These are phyloP conservation scores for Fraxinus baroniana DNA, from an alignment of 305 asterid genomes.

Conservation along the genomic window DNA sequence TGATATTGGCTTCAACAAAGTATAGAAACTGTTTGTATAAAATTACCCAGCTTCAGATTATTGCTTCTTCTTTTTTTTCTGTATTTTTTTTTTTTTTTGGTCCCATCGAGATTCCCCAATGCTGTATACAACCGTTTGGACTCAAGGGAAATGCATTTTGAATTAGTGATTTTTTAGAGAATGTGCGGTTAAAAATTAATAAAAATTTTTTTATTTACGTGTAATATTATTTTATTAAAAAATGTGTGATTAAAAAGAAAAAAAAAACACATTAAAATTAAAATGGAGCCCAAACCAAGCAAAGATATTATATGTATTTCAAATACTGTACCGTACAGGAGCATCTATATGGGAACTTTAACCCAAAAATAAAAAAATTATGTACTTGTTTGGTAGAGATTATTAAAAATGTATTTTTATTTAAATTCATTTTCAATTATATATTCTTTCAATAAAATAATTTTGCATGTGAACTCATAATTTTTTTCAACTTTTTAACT, in stretches of 20 bases:
- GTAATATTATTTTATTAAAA: too few species aligned
- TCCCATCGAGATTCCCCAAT: background rate
- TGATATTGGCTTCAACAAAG: conserved; percentile 29
- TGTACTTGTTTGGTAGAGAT: background rate
- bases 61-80: background rate
- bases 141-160: too few species aligned
- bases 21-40: conserved; percentile 8
- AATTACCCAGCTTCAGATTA: background rate
- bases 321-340: background rate
- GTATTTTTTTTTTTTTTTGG: background rate
- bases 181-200: too few species aligned
- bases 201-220: too few species aligned
- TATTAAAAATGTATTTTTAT: too few species aligned
- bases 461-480: background rate
- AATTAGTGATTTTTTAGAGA: too few species aligned
- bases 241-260: too few species aligned
- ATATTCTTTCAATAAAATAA: too few species aligned
- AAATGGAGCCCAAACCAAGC: too few species aligned
- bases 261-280: too few species aligned
- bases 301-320: background rate
- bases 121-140: background rate
- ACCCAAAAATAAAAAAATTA: background rate
- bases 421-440: too few species aligned
- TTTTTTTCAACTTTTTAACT: too few species aligned
- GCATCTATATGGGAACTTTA: background rate